A percentile compares a stretch with the other conserved stretches of the same genome.
Conservation (phyloP, 345 rosid species). For the Sisymbrium irio region DNA sequence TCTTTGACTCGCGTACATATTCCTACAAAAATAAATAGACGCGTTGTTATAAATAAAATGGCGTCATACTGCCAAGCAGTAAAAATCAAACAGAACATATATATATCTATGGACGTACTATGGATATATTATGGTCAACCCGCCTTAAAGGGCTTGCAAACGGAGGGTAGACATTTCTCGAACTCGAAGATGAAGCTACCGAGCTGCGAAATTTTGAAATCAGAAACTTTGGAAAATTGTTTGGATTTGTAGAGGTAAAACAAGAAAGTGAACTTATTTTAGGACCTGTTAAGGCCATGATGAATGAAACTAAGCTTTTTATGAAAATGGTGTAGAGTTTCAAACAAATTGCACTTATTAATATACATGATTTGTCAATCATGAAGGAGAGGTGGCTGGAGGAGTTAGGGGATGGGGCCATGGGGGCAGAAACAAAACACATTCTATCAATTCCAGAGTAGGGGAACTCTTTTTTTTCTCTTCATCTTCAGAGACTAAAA, state of each 20-base stretch:
- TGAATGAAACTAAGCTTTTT: not conserved
- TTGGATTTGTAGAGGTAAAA: not conserved
- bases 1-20: not conserved
- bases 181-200: not conserved
- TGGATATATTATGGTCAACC: not conserved
- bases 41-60: not conserved
- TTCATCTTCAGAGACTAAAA: too few relatives aligned
- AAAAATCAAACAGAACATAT: not conserved
- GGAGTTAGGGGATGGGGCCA: not conserved
- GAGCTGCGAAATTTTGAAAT: not conserved
- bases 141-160: not conserved
- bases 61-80: not conserved
- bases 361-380: not conserved
- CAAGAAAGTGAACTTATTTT: not conserved
- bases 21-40: not conserved
- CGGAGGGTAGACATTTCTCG: not conserved
- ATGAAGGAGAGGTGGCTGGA: too few relatives aligned
- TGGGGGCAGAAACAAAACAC: not conserved
- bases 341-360: not conserved
- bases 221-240: not conserved
- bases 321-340: not conserved
- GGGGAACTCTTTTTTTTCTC: too few relatives aligned
- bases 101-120: not conserved
- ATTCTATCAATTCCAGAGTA: not conserved
- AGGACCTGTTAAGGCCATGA: constrained; percentile 5